Base-by-base conservation (phyloP, 805 yeast species). In the Candida ortonii region DNA sequence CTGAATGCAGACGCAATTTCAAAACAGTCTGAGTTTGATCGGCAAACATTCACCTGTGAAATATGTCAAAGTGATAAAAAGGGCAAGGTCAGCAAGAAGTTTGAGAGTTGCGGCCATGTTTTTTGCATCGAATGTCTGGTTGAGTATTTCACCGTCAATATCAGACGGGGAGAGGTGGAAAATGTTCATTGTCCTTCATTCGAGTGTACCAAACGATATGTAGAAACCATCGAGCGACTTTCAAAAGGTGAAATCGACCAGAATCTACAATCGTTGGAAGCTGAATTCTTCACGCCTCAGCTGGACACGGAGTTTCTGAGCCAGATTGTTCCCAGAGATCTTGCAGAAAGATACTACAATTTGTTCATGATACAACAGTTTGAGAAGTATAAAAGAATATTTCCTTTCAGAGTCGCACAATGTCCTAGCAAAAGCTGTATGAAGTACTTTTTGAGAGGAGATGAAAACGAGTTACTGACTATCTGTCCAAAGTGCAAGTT, bases 141-240 rank as follows among this genome's bases (percentile, higher is more conserved):
- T 9, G 67, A 64, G 5, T 76, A 70, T 40, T 70, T 68, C 31
- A 41, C 50, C 1, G 53, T 64, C 3, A 53, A 59, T 27, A 76
- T 78, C 9, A 48, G 47, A 6, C 51, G 66, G 4, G 84, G 80
- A 3, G 72, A 70, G 22, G 62, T 75, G 4, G 65, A 65, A 12
- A 68, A 61, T 28, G 59, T 79, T 2, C 78, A 76, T 49, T 79
- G 85, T 46, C 84, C 84, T 1, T 68, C 75, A 28, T 72, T 69
- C 44, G 67, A 64, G 23, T 71, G 77, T 36, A 67, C 73, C 3
- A 61, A 54, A 35, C 22, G 23, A 8, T 43, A 38, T 17, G 49
- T 47, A 21, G 32, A 39, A 18, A 15, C 26, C 2, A 34, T 24
- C 9, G 36, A 13, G 37, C 52, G 18, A 46, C 53, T 28, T 36